Evolutionary conservation across 1,284 basidiomycete species (phyloP).

Genomic region (Xerocomus amazonicus): DNA sequence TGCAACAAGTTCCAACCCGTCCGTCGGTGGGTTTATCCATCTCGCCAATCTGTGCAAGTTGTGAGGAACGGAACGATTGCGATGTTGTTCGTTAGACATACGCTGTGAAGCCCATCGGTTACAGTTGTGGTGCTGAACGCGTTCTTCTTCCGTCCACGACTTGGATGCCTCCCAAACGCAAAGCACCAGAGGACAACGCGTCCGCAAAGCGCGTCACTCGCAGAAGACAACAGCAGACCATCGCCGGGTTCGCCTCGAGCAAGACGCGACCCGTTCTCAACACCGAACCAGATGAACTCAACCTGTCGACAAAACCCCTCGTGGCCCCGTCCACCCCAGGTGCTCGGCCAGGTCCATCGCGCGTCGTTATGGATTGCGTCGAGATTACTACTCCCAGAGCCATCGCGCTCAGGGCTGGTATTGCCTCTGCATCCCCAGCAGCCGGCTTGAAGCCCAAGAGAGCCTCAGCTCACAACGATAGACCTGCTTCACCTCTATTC

Average conservation of each 20-base stretch:
- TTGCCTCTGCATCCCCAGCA: slow-evolving; percentile 14
- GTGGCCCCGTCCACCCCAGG: slow-evolving; percentile 32
- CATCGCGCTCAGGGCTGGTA: slow-evolving; percentile 2
- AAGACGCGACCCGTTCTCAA: slow-evolving; percentile 2
- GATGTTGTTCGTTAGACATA: slow-evolving; percentile 23
- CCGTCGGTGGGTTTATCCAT: slow-evolving; percentile 74
- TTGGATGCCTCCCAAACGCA: slow-evolving; percentile 51
- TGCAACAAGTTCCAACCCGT: slow-evolving; percentile 60
- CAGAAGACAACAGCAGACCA: slow-evolving; percentile 2
- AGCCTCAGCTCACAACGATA: slow-evolving; percentile 2
- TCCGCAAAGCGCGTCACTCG: slow-evolving; percentile 23
- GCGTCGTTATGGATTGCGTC: slow-evolving; percentile 40
- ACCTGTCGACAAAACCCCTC: slow-evolving; percentile 25
- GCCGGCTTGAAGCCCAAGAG: slow-evolving; percentile 3
- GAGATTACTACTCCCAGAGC: slow-evolving; percentile 35
- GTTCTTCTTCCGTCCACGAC: background rate
- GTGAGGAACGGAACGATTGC: slow-evolving; percentile 8
- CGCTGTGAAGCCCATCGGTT: slow-evolving; percentile 72
- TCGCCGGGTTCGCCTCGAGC: background rate
- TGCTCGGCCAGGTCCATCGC: slow-evolving; percentile 17
- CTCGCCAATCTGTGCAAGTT: slow-evolving; percentile 54
- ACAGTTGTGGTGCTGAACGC: background rate
- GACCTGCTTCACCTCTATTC: slow-evolving; percentile 1
- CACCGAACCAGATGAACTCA: slow-evolving; percentile 36
- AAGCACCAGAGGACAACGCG: slow-evolving; percentile 29